Evolutionary conservation across 495 filamentous ascomycete species (phyloP).

Genomic region (Sordaria brevicollis): DNA sequence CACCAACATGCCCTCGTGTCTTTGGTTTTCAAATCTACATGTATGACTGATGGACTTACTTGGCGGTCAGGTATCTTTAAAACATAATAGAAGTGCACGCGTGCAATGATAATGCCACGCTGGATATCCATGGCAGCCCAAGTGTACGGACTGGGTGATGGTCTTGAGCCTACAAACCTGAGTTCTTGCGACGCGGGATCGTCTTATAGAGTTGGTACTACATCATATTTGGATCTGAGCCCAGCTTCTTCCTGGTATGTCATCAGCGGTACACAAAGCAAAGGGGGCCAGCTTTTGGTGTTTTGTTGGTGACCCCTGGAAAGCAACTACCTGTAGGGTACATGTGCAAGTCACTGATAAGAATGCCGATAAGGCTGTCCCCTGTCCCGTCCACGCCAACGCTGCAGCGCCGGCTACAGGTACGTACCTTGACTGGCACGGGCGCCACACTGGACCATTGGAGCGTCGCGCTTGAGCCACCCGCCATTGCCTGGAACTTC

Average conservation of each 20-base stretch:
- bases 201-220: neutral
- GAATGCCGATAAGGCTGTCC: neutral
- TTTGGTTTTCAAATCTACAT: neutral
- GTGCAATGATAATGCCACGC: neutral
- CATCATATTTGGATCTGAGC: too few relatives aligned
- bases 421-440: neutral
- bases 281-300: neutral
- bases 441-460: neutral
- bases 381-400: neutral
- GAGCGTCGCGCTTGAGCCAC: neutral
- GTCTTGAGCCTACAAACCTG: neutral
- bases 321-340: neutral
- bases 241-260: neutral
- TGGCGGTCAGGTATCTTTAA: neutral
- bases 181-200: neutral
- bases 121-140: neutral
- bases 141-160: neutral
- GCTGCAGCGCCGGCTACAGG: neutral
- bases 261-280: neutral
- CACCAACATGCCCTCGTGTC: neutral
- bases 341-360: neutral
- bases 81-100: neutral
- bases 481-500: neutral
- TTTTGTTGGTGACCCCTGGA: neutral
- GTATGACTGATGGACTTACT: neutral